A percentile compares a stretch with the other conserved stretches of the same genome.
Conservation (phyloP, 345 rosid species). For the Dipteronia sinensis region DNA sequence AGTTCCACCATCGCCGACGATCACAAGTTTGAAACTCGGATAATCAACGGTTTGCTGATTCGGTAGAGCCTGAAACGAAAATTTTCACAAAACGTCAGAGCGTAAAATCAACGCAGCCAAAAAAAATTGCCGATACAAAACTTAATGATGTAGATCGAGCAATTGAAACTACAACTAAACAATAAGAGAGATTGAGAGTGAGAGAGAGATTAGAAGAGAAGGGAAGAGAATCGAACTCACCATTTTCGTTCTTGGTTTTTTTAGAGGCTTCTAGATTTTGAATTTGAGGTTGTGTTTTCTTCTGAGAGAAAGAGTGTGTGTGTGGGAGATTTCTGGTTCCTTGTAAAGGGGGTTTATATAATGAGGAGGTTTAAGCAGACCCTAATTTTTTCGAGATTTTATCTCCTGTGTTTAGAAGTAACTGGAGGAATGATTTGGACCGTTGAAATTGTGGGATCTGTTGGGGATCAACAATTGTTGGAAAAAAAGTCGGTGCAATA, state of each 20-base stretch:
- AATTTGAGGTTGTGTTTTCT: not conserved
- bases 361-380: conserved; percentile 9
- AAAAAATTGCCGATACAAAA: not conserved
- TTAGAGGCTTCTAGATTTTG: conserved; percentile 7
- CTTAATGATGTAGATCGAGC: not conserved
- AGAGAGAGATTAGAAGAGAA: too few species aligned
- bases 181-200: not conserved
- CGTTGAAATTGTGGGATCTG: too few species aligned
- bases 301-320: too few species aligned
- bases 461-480: too few species aligned
- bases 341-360: conserved; percentile 16
- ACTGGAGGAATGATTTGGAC: not conserved
- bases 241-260: not conserved
- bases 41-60: conserved; percentile 45
- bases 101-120: not conserved
- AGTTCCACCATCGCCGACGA: conserved; percentile 56
- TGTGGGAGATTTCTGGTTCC: not conserved
- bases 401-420: not conserved
- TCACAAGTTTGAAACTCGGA: conserved; percentile 52
- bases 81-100: not conserved
- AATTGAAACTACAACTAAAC: not conserved
- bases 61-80: conserved; percentile 38
- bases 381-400: not conserved
- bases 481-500: not conserved
- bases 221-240: not conserved